Percentiles rank a stretch among this genome's conserved stretches.
phyloP scores from a whole-genome alignment of 176 grass and related monocot genomes.

The Echinochloa phyllopogon region DNA sequence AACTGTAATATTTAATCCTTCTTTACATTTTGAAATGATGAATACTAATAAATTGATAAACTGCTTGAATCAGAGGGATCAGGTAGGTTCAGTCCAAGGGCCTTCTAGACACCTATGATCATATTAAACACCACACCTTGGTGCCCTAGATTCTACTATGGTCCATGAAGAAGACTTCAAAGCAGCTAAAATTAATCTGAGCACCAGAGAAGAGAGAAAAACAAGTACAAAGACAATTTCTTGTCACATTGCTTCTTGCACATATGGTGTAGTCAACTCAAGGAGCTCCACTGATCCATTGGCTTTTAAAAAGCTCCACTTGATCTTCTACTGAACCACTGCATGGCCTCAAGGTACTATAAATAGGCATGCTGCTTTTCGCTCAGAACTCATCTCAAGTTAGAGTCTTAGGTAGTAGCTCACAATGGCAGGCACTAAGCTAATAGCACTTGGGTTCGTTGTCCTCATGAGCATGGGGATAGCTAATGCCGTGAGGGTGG shows the following conservation, averaged over 20 bases:
- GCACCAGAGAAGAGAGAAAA: neutral
- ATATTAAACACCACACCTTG: neutral
- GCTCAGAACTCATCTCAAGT: neutral
- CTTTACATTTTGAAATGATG: neutral
- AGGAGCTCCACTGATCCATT: neutral
- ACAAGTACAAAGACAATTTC: neutral
- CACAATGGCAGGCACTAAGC: slow-evolving; percentile 43
- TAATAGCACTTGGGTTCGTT: slow-evolving; percentile 29
- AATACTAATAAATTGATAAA: neutral
- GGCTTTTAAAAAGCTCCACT: neutral
- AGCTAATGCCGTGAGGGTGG: slow-evolving; percentile 34
- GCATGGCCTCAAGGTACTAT: slow-evolving; percentile 8
- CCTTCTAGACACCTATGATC: neutral
- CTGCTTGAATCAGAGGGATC: neutral
- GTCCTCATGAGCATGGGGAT: slow-evolving; percentile 43
- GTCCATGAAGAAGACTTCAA: neutral
- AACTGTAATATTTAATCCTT: neutral
- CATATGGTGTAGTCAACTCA: neutral
- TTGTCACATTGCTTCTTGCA: neutral
- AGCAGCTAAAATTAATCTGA: neutral
- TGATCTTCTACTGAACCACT: neutral
- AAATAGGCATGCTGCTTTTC: slow-evolving; percentile 6
- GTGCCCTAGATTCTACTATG: neutral
- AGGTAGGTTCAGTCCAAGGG: neutral
- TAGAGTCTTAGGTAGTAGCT: neutral